Evolutionary conservation across 2,329 filamentous ascomycete species (phyloP), one percentile per base, ranked within the genome.

Genomic region (Aureobasidium sp.): DNA sequence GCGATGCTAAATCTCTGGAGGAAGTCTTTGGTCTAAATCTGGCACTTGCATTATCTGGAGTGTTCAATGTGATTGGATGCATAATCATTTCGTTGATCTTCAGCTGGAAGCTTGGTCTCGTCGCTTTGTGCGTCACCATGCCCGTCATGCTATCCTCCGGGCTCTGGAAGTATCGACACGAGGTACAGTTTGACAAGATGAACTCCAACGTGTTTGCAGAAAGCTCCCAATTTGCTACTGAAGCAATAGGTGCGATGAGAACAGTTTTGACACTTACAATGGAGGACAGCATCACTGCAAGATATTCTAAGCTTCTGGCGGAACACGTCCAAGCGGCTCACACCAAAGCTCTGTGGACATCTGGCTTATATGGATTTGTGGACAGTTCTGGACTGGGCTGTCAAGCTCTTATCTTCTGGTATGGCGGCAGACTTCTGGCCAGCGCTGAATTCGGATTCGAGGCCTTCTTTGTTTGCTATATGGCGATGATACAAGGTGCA

Each of bases 261-360:
- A 75, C 73, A 7, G 7, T 68, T 86, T 32, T 85, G 87, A 79
- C 85, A 0, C 75, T 89, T 32, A 87, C 84, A 0, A 80, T 89
- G 64, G 87, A 89, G 67, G 77, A 83, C 59, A 75, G 77, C 2
- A 87, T 89, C 64, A 77, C 80, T 77, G 83, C 61, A 59, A 68
- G 75, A 34, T 89, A 89, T 67, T 75, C 80, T 23, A 68, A 64
- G 0, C 77, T 88, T 2, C 78, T 88, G 10, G 70, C 72, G 6
- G 72, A 78, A 2, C 86, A 89, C 65, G 80, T 86, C n/a, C 70
- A 67, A 3, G 71, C 75, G 7, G 85, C 86, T 1, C 84, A 81
- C 64, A 77, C 75, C 44, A 86, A 85, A 69, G 82, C 85, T 0
- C 77, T 79, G 50, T 83, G 80, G 73, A 80, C 80, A 12, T 85